Evolutionary conservation across 1,139 yeast species (phyloP).

Genomic region (Diutina catenulata): DNA sequence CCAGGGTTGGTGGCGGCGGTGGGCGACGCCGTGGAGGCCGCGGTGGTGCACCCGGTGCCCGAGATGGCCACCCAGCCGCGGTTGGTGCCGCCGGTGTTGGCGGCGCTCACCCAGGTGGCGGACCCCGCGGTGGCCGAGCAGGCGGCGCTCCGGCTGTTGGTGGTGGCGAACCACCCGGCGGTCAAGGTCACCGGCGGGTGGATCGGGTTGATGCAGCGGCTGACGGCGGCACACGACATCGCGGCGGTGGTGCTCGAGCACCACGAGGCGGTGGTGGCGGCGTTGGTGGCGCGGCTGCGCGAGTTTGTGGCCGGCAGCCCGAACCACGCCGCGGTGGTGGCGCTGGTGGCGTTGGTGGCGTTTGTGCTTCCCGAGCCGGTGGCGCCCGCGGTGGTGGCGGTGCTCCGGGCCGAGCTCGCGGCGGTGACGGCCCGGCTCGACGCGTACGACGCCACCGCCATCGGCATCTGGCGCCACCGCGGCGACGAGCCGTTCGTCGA

Average conservation of each 20-base stretch:
- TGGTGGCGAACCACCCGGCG: slow-evolving; percentile 40
- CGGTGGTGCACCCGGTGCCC: not conserved
- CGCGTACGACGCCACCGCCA: slow-evolving; percentile 15
- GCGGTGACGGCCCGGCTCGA: slow-evolving; percentile 18
- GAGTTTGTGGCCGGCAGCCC: slow-evolving; percentile 10
- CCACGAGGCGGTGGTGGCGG: slow-evolving; percentile 25
- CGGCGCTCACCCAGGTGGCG: slow-evolving; percentile 28
- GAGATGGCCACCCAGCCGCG: not conserved
- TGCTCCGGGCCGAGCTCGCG: slow-evolving; percentile 29
- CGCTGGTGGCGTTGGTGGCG: slow-evolving; percentile 51
- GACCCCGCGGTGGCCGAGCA: slow-evolving; percentile 16
- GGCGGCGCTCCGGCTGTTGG: slow-evolving; percentile 31
- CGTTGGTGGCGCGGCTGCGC: slow-evolving; percentile 15
- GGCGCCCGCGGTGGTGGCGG: slow-evolving; percentile 37
- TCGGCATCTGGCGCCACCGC: slow-evolving; percentile 53
- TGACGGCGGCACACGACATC: slow-evolving; percentile 37
- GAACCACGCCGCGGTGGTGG: slow-evolving; percentile 35
- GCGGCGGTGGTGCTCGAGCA: slow-evolving; percentile 17
- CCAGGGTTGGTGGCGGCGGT: not conserved
- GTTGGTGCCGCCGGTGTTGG: slow-evolving; percentile 27
- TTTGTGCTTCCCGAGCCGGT: slow-evolving; percentile 57
- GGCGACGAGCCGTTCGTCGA: slow-evolving; percentile 66
- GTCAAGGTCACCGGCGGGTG: slow-evolving; percentile 48
- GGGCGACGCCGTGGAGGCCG: not conserved
- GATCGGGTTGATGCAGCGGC: slow-evolving; percentile 64